A percentile compares a stretch with the other conserved stretches of the same genome.
Evolutionary conservation across 2,329 filamentous ascomycete genomes (phyloP).

Genomic region (Stagonosporopsis chrysanthemi): DNA sequence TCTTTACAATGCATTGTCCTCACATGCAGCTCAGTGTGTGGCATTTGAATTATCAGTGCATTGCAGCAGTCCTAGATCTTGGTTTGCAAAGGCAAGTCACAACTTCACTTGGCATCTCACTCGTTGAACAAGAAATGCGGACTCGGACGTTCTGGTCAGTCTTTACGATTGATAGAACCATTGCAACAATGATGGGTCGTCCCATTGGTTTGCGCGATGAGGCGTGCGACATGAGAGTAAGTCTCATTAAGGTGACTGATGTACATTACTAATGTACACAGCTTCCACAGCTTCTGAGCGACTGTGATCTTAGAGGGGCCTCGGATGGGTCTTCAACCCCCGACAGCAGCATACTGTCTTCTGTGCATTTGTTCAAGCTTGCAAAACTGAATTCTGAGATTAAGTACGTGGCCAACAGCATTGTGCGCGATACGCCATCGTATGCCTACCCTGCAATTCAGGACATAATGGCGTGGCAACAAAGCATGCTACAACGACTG

Average conservation of each 20-base stretch:
- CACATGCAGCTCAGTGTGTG: constrained; percentile 60
- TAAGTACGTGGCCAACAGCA: constrained; percentile 64
- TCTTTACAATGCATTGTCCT: constrained; percentile 62
- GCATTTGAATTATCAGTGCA: constrained; percentile 64
- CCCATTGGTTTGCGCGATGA: constrained; percentile 64
- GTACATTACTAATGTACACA: not conserved
- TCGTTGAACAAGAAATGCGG: constrained; percentile 62
- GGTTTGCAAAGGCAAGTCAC: constrained; percentile 61
- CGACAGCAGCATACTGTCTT: constrained; percentile 14
- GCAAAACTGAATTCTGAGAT: constrained; percentile 63
- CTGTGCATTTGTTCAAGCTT: constrained; percentile 58
- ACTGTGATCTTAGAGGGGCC: not conserved
- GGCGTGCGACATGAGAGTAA: constrained; percentile 40
- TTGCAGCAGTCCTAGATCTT: constrained; percentile 60
- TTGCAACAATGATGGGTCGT: constrained; percentile 65
- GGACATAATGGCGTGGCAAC: constrained; percentile 42
- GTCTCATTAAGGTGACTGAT: not conserved
- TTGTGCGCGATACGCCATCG: constrained; percentile 55
- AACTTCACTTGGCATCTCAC: constrained; percentile 53
- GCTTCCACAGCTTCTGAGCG: not conserved
- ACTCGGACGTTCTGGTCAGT: constrained; percentile 64
- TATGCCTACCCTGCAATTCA: constrained; percentile 55
- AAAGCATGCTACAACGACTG: constrained; percentile 35
- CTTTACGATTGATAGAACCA: constrained; percentile 59
- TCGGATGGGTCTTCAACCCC: not conserved